These are phyloP conservation scores for Fonsecaea monophora DNA, from an alignment of 2,329 filamentous ascomycete species.

Conservation along the genomic window DNA sequence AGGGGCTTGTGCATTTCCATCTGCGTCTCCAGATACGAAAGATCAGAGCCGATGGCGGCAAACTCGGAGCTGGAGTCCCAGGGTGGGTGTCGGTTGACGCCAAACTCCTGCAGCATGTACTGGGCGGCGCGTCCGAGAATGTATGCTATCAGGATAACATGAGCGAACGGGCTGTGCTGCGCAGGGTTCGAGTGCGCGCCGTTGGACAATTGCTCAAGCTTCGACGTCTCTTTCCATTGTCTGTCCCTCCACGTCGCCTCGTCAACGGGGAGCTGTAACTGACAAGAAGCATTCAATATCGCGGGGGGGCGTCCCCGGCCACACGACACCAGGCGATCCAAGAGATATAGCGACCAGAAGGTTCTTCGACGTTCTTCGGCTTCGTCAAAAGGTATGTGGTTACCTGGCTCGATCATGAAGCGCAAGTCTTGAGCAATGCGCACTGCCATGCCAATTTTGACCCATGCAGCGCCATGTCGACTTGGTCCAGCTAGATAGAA, in stretches of 20 bases:
- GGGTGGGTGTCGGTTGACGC: conserved; percentile 9
- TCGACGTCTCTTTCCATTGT: conserved; percentile 15
- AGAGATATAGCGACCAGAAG: conserved; percentile 45
- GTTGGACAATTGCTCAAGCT: conserved; percentile 17
- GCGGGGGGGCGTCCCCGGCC: conserved; percentile 31
- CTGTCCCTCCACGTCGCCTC: conserved; percentile 24
- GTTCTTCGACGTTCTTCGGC: conserved; percentile 43
- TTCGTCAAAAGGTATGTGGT: conserved; percentile 28
- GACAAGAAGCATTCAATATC: conserved; percentile 31
- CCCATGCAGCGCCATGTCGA: conserved; percentile 46
- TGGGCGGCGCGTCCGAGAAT: conserved; percentile 26
- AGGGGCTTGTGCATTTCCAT: conserved; percentile 13
- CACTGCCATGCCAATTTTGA: conserved; percentile 62
- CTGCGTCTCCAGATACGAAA: conserved; percentile 23
- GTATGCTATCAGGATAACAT: conserved; percentile 28
- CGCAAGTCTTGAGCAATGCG: conserved; percentile 73
- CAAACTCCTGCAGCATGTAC: conserved; percentile 28
- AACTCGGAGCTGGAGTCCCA: conserved; percentile 22
- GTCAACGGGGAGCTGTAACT: conserved; percentile 33
- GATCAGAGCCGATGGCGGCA: conserved; percentile 26
- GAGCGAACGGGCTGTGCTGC: conserved; percentile 18
- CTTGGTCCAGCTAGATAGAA: background rate
- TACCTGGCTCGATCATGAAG: conserved; percentile 47
- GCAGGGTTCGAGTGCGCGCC: background rate
- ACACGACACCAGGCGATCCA: conserved; percentile 44